These are phyloP conservation scores for Medicago lupulina DNA, from an alignment of 306 rosid species.

Conservation along the genomic window DNA sequence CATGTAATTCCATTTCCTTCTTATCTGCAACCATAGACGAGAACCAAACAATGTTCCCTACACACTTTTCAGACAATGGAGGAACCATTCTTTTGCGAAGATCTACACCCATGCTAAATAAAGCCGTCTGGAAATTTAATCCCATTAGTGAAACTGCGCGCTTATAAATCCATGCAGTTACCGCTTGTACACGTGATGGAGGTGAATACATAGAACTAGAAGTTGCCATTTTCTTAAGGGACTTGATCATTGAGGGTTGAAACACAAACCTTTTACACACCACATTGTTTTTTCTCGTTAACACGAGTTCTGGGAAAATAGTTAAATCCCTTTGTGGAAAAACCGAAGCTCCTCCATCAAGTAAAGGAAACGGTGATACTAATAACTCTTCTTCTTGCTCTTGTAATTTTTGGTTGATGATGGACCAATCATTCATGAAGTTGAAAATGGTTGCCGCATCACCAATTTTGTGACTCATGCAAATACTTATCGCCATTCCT, in stretches of 20 bases:
- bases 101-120: slow-evolving; percentile 28
- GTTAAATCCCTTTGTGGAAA: background rate
- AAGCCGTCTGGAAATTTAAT: background rate
- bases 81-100: slow-evolving; percentile 51
- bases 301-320: slow-evolving; percentile 2
- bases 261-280: slow-evolving; percentile 52
- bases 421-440: slow-evolving; percentile 61
- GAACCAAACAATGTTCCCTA: slow-evolving; percentile 45
- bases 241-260: slow-evolving; percentile 39
- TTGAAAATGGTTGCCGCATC: slow-evolving; percentile 45
- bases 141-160: slow-evolving; percentile 30
- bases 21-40: background rate
- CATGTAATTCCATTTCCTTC: slow-evolving; percentile 25
- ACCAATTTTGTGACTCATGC: slow-evolving; percentile 56
- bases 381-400: background rate
- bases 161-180: slow-evolving; percentile 42
- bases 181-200: slow-evolving; percentile 52
- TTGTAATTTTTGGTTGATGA: slow-evolving; percentile 5
- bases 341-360: background rate
- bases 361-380: background rate
- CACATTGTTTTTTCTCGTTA: background rate
- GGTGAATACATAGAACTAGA: slow-evolving; percentile 22
- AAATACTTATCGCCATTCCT: slow-evolving; percentile 49
- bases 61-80: slow-evolving; percentile 28
- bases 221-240: slow-evolving; percentile 42